A percentile compares a stretch with the other conserved stretches of the same genome.
Evolutionary conservation across 257 asterid genomes (phyloP).

Genomic region (Nicotiana otophora): DNA sequence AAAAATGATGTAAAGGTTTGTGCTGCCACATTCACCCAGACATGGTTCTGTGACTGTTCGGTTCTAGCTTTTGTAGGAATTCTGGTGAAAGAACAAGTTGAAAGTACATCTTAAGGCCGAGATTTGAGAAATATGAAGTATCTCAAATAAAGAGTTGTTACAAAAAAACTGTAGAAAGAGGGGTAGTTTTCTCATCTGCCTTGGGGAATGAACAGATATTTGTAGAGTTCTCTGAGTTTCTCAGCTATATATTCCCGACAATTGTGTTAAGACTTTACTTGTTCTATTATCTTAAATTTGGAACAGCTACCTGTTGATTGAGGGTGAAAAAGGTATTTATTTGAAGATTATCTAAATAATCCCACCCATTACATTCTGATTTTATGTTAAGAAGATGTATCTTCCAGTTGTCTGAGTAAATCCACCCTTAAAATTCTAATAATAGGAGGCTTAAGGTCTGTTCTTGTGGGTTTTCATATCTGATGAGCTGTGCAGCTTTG

Average conservation of each 20-base stretch:
- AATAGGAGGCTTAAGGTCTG: neutral
- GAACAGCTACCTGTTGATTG: neutral
- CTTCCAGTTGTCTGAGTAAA: neutral
- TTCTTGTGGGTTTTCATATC: neutral
- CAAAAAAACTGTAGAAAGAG: neutral
- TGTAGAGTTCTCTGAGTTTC: neutral
- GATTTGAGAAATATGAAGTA: neutral
- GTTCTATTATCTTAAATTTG: neutral
- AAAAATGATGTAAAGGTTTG: neutral
- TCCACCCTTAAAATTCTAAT: neutral
- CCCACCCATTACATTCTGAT: neutral
- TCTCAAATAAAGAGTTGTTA: neutral
- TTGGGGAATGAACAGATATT: neutral
- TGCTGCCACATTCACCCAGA: neutral
- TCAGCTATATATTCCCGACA: neutral
- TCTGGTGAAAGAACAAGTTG: neutral
- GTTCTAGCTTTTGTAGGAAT: neutral
- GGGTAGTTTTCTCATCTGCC: neutral
- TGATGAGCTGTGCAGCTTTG: neutral
- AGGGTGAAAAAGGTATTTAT: neutral
- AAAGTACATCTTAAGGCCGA: neutral
- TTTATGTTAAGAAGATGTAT: neutral
- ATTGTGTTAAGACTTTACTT: neutral
- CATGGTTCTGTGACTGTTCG: neutral
- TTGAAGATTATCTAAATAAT: neutral